Evolutionary conservation across 1,139 yeast genomes (phyloP).

Genomic region (Pichia sp.): DNA sequence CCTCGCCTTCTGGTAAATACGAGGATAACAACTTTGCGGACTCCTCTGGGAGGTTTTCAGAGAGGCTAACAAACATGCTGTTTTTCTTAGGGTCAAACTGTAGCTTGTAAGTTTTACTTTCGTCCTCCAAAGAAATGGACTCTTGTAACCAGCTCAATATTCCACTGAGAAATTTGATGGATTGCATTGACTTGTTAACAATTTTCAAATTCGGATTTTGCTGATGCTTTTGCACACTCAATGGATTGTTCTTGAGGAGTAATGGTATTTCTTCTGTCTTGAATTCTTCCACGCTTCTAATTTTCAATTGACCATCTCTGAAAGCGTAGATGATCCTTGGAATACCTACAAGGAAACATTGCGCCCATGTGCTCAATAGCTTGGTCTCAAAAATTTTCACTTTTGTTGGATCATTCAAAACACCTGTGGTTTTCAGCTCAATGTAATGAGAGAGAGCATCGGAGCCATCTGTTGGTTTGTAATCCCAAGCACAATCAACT

Average conservation of each 20-base stretch:
- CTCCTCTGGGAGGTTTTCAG: constrained; percentile 22
- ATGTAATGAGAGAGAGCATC: constrained; percentile 66
- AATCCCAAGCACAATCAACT: constrained; percentile 85
- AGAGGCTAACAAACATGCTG: constrained; percentile 32
- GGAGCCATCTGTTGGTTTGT: constrained; percentile 45
- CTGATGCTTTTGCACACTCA: constrained; percentile 23
- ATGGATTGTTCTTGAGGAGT: constrained; percentile 39
- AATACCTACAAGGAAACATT: constrained; percentile 81
- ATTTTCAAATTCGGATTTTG: constrained; percentile 18
- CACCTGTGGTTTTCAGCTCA: constrained; percentile 70
- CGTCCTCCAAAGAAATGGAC: constrained; percentile 49
- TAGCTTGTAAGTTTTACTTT: constrained; percentile 38
- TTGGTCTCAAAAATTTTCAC: constrained; percentile 63
- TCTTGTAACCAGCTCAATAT: constrained; percentile 68
- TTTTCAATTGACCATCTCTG: constrained; percentile 60
- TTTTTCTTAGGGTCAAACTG: constrained; percentile 33
- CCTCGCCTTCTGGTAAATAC: constrained; percentile 25
- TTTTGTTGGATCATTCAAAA: constrained; percentile 45
- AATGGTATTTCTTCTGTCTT: constrained; percentile 75
- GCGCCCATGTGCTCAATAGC: constrained; percentile 83
- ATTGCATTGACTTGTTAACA: constrained; percentile 57
- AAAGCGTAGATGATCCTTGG: constrained; percentile 77
- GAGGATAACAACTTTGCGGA: constrained; percentile 22
- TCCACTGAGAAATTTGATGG: constrained; percentile 82
- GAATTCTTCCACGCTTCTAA: constrained; percentile 66